phyloP scores from a whole-genome alignment of 805 yeast genomes.

The Kodamaea kakaduensis region DNA sequence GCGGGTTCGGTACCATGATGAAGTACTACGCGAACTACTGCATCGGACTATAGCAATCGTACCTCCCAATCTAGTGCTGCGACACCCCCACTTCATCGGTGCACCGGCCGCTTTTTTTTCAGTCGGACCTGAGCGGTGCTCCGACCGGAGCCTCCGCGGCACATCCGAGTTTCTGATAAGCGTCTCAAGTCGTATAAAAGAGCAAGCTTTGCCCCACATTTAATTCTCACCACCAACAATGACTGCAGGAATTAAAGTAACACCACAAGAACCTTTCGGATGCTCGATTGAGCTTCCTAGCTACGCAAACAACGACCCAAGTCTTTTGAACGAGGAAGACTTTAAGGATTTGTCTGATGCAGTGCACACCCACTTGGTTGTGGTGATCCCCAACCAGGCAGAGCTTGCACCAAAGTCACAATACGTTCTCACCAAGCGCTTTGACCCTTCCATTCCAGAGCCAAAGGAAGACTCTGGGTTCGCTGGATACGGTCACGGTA shows the following conservation, averaged over 20 bases:
- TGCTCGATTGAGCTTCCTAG: constrained; percentile 62
- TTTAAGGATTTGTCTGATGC: constrained; percentile 61
- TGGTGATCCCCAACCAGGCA: constrained; percentile 71
- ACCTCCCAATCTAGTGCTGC: too few relatives aligned
- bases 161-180: constrained; percentile 2
- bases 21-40: too few relatives aligned
- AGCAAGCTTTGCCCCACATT: not conserved
- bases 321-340: constrained; percentile 59
- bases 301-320: constrained; percentile 67
- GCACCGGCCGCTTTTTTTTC: not conserved
- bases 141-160: constrained; percentile 5
- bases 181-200: not conserved
- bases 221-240: constrained; percentile 1
- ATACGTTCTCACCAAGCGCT: constrained; percentile 67
- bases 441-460: constrained; percentile 63
- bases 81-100: too few relatives aligned
- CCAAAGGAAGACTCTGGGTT: constrained; percentile 29
- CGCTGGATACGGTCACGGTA: constrained; percentile 81
- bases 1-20: too few relatives aligned
- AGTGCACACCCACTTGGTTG: constrained; percentile 62
- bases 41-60: too few relatives aligned
- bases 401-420: constrained; percentile 70
- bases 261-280: constrained; percentile 61
- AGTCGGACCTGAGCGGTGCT: constrained; percentile 1
- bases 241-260: constrained; percentile 20